Conservation (phyloP, 139 green algal genomes). For the Tetradesmus lagerheimii region DNA sequence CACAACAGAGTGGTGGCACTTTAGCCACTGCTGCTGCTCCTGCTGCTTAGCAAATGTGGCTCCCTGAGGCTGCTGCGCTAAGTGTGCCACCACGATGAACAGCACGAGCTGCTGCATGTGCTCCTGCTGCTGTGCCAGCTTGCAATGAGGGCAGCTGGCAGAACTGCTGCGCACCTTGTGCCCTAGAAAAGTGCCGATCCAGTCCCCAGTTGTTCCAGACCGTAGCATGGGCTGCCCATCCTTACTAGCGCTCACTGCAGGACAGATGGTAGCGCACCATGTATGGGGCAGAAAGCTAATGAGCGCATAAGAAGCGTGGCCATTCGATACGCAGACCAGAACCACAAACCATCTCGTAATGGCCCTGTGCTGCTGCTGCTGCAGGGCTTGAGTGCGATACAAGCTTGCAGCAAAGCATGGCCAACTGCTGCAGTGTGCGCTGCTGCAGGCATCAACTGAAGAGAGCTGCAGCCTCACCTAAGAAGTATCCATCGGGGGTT, state of each 20-base stretch:
- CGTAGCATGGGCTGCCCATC: conserved; percentile 98
- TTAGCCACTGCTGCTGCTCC: not conserved
- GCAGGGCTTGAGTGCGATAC: not conserved
- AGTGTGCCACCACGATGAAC: not conserved
- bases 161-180: conserved; percentile 83
- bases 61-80: not conserved
- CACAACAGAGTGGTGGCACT: too few relatives aligned
- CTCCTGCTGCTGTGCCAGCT: not conserved
- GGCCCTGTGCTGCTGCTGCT: too few relatives aligned
- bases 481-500: conserved; percentile 96
- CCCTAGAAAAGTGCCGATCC: conserved; percentile 98
- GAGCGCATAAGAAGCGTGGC: too few relatives aligned
- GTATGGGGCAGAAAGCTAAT: too few relatives aligned
- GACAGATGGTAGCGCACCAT: not conserved
- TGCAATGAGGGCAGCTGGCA: not conserved
- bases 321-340: too few relatives aligned
- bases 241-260: conserved; percentile 89
- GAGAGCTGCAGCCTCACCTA: conserved; percentile 52
- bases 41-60: not conserved
- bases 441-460: not conserved
- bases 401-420: not conserved
- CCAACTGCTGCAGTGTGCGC: not conserved
- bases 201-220: conserved; percentile 95
- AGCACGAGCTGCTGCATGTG: not conserved
- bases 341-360: too few relatives aligned